A percentile compares a stretch with the other conserved stretches of the same genome.
Evolutionary conservation across 345 rosid species (phyloP).

Genomic region (Anastatica hierochuntica): DNA sequence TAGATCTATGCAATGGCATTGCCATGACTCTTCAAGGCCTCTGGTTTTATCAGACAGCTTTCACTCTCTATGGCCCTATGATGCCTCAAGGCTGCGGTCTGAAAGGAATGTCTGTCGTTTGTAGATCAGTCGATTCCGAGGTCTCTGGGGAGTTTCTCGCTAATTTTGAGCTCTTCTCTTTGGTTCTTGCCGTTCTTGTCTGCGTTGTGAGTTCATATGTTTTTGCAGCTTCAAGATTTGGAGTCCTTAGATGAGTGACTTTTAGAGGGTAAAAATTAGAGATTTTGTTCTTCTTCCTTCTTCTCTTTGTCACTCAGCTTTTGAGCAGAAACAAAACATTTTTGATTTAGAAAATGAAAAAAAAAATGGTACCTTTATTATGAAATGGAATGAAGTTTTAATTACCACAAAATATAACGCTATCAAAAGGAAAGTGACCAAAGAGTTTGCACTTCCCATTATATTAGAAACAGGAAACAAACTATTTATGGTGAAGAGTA

Average conservation of each 20-base stretch:
- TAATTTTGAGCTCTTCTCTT: slow-evolving; percentile 63
- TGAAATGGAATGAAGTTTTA: too few species aligned
- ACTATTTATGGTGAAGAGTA: not conserved
- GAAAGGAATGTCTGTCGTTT: slow-evolving; percentile 34
- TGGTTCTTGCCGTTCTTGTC: slow-evolving; percentile 54
- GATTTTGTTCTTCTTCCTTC: too few species aligned
- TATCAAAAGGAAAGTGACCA: too few species aligned
- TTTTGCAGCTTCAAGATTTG: slow-evolving; percentile 51
- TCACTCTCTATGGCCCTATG: slow-evolving; percentile 88
- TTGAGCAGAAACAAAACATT: too few species aligned
- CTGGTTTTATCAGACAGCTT: slow-evolving; percentile 97
- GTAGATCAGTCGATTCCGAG: slow-evolving; percentile 42
- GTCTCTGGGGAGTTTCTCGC: slow-evolving; percentile 81
- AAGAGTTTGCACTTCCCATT: slow-evolving; percentile 2
- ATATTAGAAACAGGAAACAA: slow-evolving; percentile 8
- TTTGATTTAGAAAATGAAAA: too few species aligned
- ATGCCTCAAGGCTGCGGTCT: slow-evolving; percentile 75
- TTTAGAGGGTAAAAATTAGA: too few species aligned
- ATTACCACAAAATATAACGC: too few species aligned
- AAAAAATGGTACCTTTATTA: too few species aligned
- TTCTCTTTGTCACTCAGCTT: too few species aligned
- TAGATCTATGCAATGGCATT: slow-evolving; percentile 61
- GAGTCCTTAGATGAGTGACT: too few species aligned
- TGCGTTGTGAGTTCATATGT: slow-evolving; percentile 49
- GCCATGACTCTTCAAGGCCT: slow-evolving; percentile 90